Evolutionary conservation across 176 grass and related monocot species (phyloP), one percentile per base, ranked within the genome.

Genomic region (Ampelocalamus luodianensis): DNA sequence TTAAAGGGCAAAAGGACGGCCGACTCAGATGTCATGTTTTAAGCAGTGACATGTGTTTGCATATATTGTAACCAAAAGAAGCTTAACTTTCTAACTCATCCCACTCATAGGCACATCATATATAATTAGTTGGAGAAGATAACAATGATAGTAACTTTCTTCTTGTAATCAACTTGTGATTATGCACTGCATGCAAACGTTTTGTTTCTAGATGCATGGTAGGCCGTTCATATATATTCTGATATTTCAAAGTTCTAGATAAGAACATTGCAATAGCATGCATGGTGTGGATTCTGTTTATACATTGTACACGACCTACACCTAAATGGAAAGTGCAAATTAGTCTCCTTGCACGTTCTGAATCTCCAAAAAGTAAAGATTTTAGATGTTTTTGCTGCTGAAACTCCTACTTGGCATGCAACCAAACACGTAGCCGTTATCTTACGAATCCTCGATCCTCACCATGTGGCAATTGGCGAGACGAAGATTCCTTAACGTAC

Each of bases 1-100:
- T 42, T 62, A 60, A 85, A 77, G 6, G 79, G 72, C 39, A 50
- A 77, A 49, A 40, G 79, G 68, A 20, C 79, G 10, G 37, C 72
- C 79, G 65, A 65, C 72, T 86, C 83, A 49, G 56, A 86, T 68
- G 84, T 87, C 89, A 90, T 68, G 88, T 43, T 74, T 59, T 77
- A 27, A 9, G 54, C 32, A 61, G 16, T 83, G 89, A 79, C 76
- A 51, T 37, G 55, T 65, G 64, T 10, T 72, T 82, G 75, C 13
- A 66, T 54, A 72, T 34, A 48, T 71, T 71, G 6, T 89, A 80
- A 69, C 40, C 45, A 40, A 90, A 90, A 73, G 79, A 83, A 73
- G 13, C 3, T 7, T 9, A 39, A 40, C 88, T 90, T 90, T 90
- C 79, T 86, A 90, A 82, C 79, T 86, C 88, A 83, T 73, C 79